Base-by-base conservation (phyloP, 768 basidiomycete species). In the Boletus rufocinnamomeus region DNA sequence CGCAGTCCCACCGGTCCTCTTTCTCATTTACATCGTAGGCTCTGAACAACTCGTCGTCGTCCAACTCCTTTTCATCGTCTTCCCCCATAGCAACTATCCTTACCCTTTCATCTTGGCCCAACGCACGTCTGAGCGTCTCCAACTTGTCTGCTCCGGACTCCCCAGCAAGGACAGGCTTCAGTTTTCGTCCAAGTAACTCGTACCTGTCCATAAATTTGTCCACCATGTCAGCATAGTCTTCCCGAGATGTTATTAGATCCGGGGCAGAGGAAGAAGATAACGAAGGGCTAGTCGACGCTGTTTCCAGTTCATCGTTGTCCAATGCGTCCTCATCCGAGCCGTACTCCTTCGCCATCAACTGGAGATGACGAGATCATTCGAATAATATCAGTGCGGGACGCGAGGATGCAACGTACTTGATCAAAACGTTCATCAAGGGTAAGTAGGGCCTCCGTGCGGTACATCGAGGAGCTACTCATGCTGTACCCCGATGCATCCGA, bases 391-490 rank as follows among this genome's bases (percentile, higher is more conserved):
- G 27, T 28, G 19, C 52, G 47, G 45, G 40, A 45, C 16, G 37
- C 30, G 13, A 38, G n/a, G n/a, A 54, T 41, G 27, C 21, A 8
- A 67, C 81, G 61, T 63, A 93, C 97, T 81, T 93, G 86, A 66
- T 98, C 95, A 69, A 98, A 99, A 13, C 87, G 83, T 68, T 98
- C 93, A 68, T 99, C 97, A 44, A 99, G 78, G 2, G 87, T 89
- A 52, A 91, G 85, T 30, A 98, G 75, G 1, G 93, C 87, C 64
- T 94, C 89, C 63, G 92, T 98, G 46, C 97, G 85, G 75, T 85
- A 91, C 91, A 98, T 93, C 16, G 93, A 93, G 4, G 93, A 94
- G 66, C 93, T 95, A 72, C 91, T 96, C 95, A 99, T 98, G 70
- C 90, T 93, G 79, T 96, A 96, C 14, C 93, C 95, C 23, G 92